Conservation (phyloP, 208 protist species). For the Crithidia expoeki region DNA sequence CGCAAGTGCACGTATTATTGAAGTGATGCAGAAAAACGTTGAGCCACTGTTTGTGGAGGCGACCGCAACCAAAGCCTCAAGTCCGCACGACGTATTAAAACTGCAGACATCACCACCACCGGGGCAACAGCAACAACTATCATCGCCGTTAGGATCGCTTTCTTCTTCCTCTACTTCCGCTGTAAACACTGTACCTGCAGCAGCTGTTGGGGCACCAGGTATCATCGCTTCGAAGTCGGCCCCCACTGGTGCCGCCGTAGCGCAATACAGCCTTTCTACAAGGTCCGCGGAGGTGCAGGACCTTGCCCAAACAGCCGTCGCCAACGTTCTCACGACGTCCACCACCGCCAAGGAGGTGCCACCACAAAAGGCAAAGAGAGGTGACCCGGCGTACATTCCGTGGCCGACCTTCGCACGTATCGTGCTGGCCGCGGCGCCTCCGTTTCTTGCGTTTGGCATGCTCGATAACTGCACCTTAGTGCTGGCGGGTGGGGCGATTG, state of each 20-base stretch:
- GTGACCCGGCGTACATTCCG: slow-evolving; percentile 43
- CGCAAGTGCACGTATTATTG: slow-evolving; percentile 21
- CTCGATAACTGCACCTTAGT: slow-evolving; percentile 87
- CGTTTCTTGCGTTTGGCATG: slow-evolving; percentile 88
- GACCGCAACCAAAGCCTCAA: neutral
- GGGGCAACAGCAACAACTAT: too few relatives aligned
- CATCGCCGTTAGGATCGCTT: too few relatives aligned
- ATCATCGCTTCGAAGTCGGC: too few relatives aligned
- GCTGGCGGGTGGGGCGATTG: slow-evolving; percentile 78
- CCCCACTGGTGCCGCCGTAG: neutral
- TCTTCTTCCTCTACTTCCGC: too few relatives aligned
- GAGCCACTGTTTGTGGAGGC: neutral
- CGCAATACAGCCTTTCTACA: neutral
- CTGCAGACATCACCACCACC: too few relatives aligned
- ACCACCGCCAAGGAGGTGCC: neutral
- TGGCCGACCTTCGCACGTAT: slow-evolving; percentile 55
- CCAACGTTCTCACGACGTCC: neutral
- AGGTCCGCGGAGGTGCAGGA: neutral
- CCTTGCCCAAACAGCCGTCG: neutral
- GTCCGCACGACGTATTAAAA: neutral
- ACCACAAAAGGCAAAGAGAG: slow-evolving; percentile 3
- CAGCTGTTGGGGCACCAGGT: too few relatives aligned
- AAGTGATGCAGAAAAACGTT: slow-evolving; percentile 22
- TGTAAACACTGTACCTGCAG: too few relatives aligned
- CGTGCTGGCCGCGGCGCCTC: slow-evolving; percentile 52